A percentile compares a stretch with the other conserved stretches of the same genome.
Evolutionary conservation across 345 rosid species (phyloP).

Genomic region (Camelina neglecta): DNA sequence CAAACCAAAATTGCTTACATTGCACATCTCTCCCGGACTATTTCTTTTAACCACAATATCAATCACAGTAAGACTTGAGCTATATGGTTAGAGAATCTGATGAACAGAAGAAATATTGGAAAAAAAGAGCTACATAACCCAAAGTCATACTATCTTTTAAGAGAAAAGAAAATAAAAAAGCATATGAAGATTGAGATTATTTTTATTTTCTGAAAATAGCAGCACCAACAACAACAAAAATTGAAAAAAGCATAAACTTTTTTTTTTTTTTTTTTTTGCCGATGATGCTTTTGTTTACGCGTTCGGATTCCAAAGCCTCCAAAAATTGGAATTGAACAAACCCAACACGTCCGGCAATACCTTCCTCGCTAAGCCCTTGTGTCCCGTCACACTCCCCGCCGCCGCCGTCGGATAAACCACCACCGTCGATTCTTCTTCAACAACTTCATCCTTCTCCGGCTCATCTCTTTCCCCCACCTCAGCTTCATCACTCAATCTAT

Average conservation of each 20-base stretch:
- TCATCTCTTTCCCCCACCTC: conserved; percentile 27
- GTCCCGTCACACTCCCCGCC: conserved; percentile 38
- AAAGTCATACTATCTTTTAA: no score
- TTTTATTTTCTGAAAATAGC: background rate
- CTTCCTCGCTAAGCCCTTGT: conserved; percentile 88
- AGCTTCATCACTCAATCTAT: conserved; percentile 31
- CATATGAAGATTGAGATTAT: conserved; percentile 19
- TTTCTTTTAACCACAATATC: no score
- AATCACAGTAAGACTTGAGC: conserved; percentile 8
- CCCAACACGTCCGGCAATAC: conserved; percentile 97
- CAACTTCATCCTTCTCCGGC: conserved; percentile 5
- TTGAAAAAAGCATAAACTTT: conserved; percentile 9
- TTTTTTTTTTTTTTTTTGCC: background rate
- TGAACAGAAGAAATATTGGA: background rate
- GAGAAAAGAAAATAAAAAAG: conserved; percentile 8
- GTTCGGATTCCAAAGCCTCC: conserved; percentile 93
- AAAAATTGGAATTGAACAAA: conserved; percentile 78
- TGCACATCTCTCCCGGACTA: background rate
- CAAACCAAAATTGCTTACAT: conserved; percentile 28
- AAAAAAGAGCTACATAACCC: conserved; percentile 6
- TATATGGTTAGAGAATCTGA: background rate
- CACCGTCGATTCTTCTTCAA: conserved; percentile 31
- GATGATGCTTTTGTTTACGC: conserved; percentile 50
- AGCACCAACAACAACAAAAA: background rate
- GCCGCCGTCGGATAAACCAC: conserved; percentile 24